Percentiles rank a stretch among this genome's conserved stretches.
phyloP scores from a whole-genome alignment of 2,329 filamentous ascomycete species.

The Penicillium brevicompactum region DNA sequence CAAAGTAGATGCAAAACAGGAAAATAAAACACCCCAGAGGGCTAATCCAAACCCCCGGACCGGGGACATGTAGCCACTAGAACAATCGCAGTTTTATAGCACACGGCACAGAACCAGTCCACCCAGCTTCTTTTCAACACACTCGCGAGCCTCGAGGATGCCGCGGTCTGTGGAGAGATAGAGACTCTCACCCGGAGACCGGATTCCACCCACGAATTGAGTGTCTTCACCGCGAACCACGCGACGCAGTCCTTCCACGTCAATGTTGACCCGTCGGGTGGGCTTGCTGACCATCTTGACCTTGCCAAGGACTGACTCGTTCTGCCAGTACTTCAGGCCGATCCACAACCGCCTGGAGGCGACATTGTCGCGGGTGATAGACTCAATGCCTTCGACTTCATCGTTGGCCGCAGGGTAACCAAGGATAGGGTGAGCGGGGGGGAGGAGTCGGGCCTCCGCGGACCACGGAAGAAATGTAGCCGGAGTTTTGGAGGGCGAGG shows the following conservation, averaged over 20 bases:
- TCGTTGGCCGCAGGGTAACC: conserved; percentile 50
- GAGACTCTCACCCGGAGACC: conserved; percentile 76
- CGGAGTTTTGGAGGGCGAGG: conserved; percentile 77
- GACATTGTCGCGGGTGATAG: conserved; percentile 70
- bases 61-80: conserved; percentile 4
- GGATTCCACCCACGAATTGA: conserved; percentile 70
- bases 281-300: conserved; percentile 72
- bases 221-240: conserved; percentile 70
- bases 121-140: conserved; percentile 77
- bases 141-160: conserved; percentile 79
- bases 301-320: conserved; percentile 72
- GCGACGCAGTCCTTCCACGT: conserved; percentile 61
- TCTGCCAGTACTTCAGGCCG: conserved; percentile 86
- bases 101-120: conserved; percentile 77
- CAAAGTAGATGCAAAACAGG: conserved; percentile 38
- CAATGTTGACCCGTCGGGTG: conserved; percentile 69
- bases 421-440: conserved; percentile 53
- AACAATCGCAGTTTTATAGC: conserved; percentile 35
- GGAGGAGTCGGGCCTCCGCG: conserved; percentile 67
- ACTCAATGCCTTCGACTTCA: conserved; percentile 44
- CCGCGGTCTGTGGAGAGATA: conserved; percentile 78
- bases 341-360: conserved; percentile 79
- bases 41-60: conserved; percentile 9
- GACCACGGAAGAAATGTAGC: conserved; percentile 79
- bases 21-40: conserved; percentile 19